Percentiles rank a stretch among this genome's conserved stretches.
Conservation (phyloP, 768 basidiomycete species). For the Agaricus bisporus region DNA sequence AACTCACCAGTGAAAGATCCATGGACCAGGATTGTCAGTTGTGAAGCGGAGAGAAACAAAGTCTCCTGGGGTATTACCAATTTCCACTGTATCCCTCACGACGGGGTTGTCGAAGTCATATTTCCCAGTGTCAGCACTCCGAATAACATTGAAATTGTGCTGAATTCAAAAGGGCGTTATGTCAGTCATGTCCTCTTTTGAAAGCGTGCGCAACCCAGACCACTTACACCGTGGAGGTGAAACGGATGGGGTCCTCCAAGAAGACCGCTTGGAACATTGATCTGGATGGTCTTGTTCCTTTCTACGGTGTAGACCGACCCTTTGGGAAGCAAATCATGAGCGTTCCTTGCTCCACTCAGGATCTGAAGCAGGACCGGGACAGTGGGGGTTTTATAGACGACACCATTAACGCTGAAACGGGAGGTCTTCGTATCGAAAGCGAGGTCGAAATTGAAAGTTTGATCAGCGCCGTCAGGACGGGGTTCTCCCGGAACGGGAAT, state of each 20-base stretch:
- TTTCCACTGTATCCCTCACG: conserved; percentile 27
- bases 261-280: conserved; percentile 25
- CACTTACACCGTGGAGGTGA: conserved; percentile 30
- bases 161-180: conserved; percentile 11
- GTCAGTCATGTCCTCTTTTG: neutral
- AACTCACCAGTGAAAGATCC: conserved; percentile 42
- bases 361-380: conserved; percentile 54
- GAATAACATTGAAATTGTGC: conserved; percentile 41
- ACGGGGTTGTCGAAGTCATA: conserved; percentile 41
- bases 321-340: conserved; percentile 41
- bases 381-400: neutral
- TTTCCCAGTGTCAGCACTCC: conserved; percentile 25
- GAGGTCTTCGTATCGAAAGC: conserved; percentile 13
- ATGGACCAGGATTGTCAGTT: conserved; percentile 47
- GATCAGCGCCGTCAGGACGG: conserved; percentile 34
- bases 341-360: conserved; percentile 42
- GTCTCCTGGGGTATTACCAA: conserved; percentile 23
- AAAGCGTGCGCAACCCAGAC: neutral
- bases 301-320: conserved; percentile 44
- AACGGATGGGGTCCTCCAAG: conserved; percentile 35
- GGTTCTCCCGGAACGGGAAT: conserved; percentile 28
- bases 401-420: conserved; percentile 5
- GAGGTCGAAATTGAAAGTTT: conserved; percentile 30
- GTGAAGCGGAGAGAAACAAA: conserved; percentile 42
- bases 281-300: conserved; percentile 32